Evolutionary conservation across 2,329 filamentous ascomycete genomes (phyloP).

Genomic region (Trichoderma brevicompactum): DNA sequence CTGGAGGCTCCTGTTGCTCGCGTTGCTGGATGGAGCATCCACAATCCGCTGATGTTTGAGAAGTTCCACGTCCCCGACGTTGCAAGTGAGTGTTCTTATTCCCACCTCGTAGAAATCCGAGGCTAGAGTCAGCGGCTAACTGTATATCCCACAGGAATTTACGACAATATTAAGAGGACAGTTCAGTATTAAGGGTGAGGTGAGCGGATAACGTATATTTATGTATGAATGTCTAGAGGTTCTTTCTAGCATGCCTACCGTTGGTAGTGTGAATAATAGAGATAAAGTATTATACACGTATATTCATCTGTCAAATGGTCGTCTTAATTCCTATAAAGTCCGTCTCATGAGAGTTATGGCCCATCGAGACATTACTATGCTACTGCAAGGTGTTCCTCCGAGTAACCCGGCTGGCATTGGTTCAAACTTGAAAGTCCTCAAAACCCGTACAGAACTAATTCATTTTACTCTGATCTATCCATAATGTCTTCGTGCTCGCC

Average conservation of each 20-base stretch:
- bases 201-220: background rate
- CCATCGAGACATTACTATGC: background rate
- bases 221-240: constrained; percentile 16
- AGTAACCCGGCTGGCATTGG: background rate
- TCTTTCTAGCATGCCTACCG: background rate
- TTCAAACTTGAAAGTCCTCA: too few species aligned
- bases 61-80: constrained; percentile 83
- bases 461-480: too few species aligned
- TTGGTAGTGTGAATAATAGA: constrained; percentile 6
- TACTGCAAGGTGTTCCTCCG: background rate
- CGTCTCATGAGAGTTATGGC: background rate
- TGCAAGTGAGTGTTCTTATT: constrained; percentile 66
- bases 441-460: too few species aligned
- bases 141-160: constrained; percentile 59
- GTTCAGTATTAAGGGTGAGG: constrained; percentile 60
- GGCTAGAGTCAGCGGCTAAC: background rate
- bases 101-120: background rate
- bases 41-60: constrained; percentile 79
- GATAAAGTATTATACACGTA: background rate
- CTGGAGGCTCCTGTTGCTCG: constrained; percentile 84
- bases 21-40: constrained; percentile 88
- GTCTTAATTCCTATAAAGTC: background rate
- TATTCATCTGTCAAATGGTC: background rate
- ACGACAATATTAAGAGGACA: constrained; percentile 70
- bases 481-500: background rate